phyloP scores from a whole-genome alignment of 495 filamentous ascomycete genomes.

The Aspergillus nidulans region DNA sequence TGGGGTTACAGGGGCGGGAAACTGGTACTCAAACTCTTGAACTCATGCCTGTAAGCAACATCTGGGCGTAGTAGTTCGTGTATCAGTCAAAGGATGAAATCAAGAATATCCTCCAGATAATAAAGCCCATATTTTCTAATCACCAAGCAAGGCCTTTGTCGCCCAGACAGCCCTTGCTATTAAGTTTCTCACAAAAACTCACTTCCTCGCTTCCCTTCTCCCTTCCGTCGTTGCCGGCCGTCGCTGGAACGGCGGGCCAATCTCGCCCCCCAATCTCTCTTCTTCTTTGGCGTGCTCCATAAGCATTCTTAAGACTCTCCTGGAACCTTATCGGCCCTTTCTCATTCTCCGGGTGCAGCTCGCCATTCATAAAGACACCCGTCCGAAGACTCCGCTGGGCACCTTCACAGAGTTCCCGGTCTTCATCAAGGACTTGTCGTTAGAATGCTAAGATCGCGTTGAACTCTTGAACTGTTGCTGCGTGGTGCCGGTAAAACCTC shows the following conservation, averaged over 20 bases:
- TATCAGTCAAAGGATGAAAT: too few relatives aligned
- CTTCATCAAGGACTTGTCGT: conserved; percentile 42
- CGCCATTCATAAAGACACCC: conserved; percentile 47
- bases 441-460: conserved; percentile 40
- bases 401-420: conserved; percentile 43
- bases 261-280: conserved; percentile 34
- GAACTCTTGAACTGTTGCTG: conserved; percentile 41
- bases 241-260: conserved; percentile 33
- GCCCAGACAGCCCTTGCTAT: not conserved
- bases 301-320: conserved; percentile 32
- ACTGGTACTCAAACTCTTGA: too few relatives aligned
- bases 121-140: too few relatives aligned
- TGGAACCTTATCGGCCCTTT: conserved; percentile 45
- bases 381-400: conserved; percentile 43
- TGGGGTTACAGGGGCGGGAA: too few relatives aligned
- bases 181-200: not conserved
- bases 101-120: too few relatives aligned
- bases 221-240: not conserved
- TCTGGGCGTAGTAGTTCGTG: too few relatives aligned
- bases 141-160: not conserved
- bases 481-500: conserved; percentile 45
- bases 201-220: not conserved
- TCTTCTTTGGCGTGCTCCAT: conserved; percentile 32
- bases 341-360: conserved; percentile 46
- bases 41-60: too few relatives aligned